Base-by-base conservation (phyloP, 768 basidiomycete species). In the Leccinum pellstonianum region DNA sequence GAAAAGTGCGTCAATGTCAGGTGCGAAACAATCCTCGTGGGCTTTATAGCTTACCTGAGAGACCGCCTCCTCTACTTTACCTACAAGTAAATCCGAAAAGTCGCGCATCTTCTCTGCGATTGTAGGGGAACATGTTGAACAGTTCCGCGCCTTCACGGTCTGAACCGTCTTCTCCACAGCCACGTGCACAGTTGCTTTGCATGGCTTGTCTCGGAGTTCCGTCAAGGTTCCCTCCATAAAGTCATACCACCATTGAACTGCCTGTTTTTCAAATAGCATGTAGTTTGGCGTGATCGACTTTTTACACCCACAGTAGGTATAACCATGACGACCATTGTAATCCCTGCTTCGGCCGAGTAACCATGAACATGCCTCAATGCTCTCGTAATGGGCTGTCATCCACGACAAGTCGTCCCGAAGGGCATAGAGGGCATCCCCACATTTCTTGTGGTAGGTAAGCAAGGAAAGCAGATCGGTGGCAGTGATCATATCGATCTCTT, bases 401-500 rank as follows among this genome's bases (percentile, higher is more conserved):
- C 67, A 65, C 2, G 57, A 54, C 1, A 54, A 5, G 21, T 70
- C 15, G 2, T 11, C 9, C 10, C 52, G 56, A 12, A 64, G 37
- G 7, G 48, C 46, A 49, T 25, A 56, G 0, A 62, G 56, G 8
- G 64, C 66, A 1, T 56, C 56, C 9, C 58, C 51, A 10, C 71
- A 72, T 14, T 38, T 46, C 25, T 48, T 7, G 35, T 71, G 70
- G 50, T 73, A 69, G 14, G 56, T 63, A 3, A 71, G 59, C 12
- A 75, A 48, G 2, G 62, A 31, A 48, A 73, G 69, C 6, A 76
- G 62, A 9, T 69, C 68, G 0, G 64, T 47, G 2, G 70, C 72
- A 5, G 61, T 62, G 54, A 77, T 68, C 55, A 68, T n/a, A 1
- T 63, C 64, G 1, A 77, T 64, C 48, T 75, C 75, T 35, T 65